These are phyloP conservation scores for Umbellularia californica DNA, from an alignment of 164 flowering plant species.

Conservation along the genomic window DNA sequence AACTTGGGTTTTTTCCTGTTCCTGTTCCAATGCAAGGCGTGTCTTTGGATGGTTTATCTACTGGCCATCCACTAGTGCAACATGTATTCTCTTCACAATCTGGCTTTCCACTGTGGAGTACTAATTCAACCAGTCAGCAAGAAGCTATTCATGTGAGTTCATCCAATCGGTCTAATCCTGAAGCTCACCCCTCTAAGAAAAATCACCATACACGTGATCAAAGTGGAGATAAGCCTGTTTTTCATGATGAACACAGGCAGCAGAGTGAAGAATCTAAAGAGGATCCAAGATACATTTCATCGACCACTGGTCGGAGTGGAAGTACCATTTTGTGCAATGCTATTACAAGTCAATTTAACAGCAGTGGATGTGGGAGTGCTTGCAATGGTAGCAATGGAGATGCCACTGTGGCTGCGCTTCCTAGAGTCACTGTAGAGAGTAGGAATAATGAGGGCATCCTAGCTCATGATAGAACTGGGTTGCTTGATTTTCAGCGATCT, in stretches of 20 bases:
- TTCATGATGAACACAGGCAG: conserved; percentile 18
- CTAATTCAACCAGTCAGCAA: conserved; percentile 28
- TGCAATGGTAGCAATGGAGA: conserved; percentile 43
- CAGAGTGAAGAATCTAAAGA: conserved; percentile 34
- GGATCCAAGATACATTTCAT: conserved; percentile 33
- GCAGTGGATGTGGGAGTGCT: conserved; percentile 41
- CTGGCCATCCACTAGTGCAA: conserved; percentile 37
- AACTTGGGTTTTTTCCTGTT: conserved; percentile 29
- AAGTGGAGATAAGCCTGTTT: conserved; percentile 19
- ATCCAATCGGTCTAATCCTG: conserved; percentile 29
- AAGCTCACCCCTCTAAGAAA: conserved; percentile 19
- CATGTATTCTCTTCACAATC: conserved; percentile 36
- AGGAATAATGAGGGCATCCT: conserved; percentile 33
- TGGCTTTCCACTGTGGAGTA: conserved; percentile 31
- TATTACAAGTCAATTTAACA: conserved; percentile 29
- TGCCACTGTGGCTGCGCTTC: conserved; percentile 26
- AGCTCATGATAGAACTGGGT: conserved; percentile 17
- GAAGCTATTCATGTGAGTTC: conserved; percentile 24
- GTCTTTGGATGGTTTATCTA: conserved; percentile 27
- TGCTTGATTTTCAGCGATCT: conserved; percentile 32
- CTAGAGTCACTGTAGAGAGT: conserved; percentile 26
- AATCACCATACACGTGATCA: conserved; percentile 18
- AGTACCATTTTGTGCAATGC: conserved; percentile 57
- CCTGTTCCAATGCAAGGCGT: conserved; percentile 40
- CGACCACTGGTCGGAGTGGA: conserved; percentile 52